Base-by-base conservation (phyloP, 805 yeast species). In the Jamesozyma gamospora region DNA sequence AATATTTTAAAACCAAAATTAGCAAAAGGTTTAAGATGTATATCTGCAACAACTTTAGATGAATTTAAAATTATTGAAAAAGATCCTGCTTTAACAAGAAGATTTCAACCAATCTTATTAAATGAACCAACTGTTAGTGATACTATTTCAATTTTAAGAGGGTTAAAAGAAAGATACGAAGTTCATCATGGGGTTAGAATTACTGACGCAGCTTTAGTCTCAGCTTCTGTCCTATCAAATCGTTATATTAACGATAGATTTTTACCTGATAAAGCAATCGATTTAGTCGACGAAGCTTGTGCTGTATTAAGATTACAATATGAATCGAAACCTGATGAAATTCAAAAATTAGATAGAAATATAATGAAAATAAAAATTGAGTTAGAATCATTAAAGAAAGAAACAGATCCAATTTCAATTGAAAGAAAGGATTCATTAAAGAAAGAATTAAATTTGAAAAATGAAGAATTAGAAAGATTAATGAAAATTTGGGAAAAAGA, bases 101-200 rank as follows among this genome's bases (percentile, higher is more conserved):
- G 98, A 50, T 88, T 90, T 61, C 95, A 90, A 52, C 82, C 95
- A 1, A 94, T 90, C 25, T 55, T 75, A 42, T 79, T 90, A 28
- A 77, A 75, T 43, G 97, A 92, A 56, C 98, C 98, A 14, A 69
- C 82, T 4, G 95, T 88, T 2, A 79, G 82, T 44, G 96, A 90
- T 58, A 81, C 96, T 0, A 86, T 90, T 40, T 81, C 94, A 21
- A 90, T 90, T 44, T 67, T 92, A 43, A 75, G 98, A 55, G 98
- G 98, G 4, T 70, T 90, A 53, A 88, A 90, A 58, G 97, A 90
- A 55, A 74, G 82, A 45, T 90, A 90, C 58, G 98, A 90, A 56
- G 96, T 90, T 2, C 98, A 90, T 53, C 98, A 90, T 55, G 98
- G 98, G 64, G 98, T 90, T 7, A 75, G 95, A 47, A 85, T 90